phyloP scores from a whole-genome alignment of 495 filamentous ascomycete genomes.

The Lasiosphaeria miniovina region DNA sequence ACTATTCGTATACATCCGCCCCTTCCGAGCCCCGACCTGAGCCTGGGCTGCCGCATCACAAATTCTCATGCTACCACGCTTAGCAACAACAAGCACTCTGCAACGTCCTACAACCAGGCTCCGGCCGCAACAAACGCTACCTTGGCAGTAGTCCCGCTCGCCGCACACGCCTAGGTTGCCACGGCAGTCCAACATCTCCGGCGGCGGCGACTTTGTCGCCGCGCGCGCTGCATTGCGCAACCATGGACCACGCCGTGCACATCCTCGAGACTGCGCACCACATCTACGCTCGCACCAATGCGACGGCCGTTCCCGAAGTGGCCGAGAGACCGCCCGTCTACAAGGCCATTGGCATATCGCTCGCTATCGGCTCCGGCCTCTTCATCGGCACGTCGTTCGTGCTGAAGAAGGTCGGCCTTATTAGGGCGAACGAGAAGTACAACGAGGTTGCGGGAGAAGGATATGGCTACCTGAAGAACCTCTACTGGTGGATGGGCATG shows the following conservation, averaged over 20 bases:
- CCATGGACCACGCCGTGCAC: constrained; percentile 42
- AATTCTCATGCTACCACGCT: neutral
- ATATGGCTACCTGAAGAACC: constrained; percentile 96
- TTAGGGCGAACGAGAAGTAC: constrained; percentile 94
- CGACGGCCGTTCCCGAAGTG: constrained; percentile 15
- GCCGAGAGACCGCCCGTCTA: constrained; percentile 50
- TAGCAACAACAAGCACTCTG: constrained; percentile 3
- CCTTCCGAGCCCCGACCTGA: too few species aligned
- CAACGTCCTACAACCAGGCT: neutral
- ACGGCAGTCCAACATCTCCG: neutral
- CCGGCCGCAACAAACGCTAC: neutral
- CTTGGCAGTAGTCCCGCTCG: neutral
- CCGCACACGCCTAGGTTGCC: neutral
- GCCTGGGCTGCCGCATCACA: too few species aligned
- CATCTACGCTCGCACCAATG: constrained; percentile 41
- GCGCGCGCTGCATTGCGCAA: constrained; percentile 16
- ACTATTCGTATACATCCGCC: too few species aligned
- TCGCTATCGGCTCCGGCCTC: constrained; percentile 83
- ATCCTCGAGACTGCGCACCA: constrained; percentile 39
- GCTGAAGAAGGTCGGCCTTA: constrained; percentile 85
- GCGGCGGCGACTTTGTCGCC: constrained; percentile 23
- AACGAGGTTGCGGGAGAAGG: constrained; percentile 94
- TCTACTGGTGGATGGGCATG: constrained; percentile 96
- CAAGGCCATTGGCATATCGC: constrained; percentile 83
- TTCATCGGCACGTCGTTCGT: constrained; percentile 98